Conservation (phyloP, 495 filamentous ascomycete species). For the Collariella sp. region DNA sequence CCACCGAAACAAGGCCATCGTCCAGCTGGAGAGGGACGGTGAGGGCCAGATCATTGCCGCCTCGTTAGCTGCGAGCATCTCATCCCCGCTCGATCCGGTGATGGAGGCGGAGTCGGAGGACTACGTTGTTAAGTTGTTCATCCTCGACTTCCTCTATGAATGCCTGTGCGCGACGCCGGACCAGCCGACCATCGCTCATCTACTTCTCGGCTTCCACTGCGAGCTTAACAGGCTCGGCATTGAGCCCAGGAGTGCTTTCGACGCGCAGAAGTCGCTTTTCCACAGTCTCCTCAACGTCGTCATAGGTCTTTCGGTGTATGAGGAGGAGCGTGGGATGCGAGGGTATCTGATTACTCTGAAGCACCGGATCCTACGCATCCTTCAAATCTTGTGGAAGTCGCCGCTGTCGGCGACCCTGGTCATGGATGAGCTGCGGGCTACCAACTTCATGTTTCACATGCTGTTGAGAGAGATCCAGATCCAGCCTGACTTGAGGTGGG, state of each 20-base stretch:
- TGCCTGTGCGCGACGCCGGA: conserved; percentile 62
- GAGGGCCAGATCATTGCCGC: conserved; percentile 61
- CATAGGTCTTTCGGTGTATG: conserved; percentile 50
- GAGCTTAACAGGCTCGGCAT: conserved; percentile 56
- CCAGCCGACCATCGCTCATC: conserved; percentile 74
- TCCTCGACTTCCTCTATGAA: conserved; percentile 73
- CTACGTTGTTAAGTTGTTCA: conserved; percentile 66
- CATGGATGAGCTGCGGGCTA: conserved; percentile 65
- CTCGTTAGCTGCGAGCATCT: conserved; percentile 57
- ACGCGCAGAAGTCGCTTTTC: conserved; percentile 62
- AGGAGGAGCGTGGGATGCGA: conserved; percentile 50
- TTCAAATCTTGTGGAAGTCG: conserved; percentile 75
- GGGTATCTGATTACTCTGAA: conserved; percentile 69
- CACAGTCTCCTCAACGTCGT: conserved; percentile 65
- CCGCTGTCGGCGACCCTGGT: conserved; percentile 67
- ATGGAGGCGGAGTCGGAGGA: conserved; percentile 52
- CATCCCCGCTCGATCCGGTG: conserved; percentile 53
- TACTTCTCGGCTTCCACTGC: conserved; percentile 81
- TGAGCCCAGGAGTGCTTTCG: conserved; percentile 54
- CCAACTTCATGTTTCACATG: conserved; percentile 63
- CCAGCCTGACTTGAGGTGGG: conserved; percentile 57
- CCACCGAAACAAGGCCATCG: conserved; percentile 69
- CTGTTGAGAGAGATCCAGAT: conserved; percentile 58
- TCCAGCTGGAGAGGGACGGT: conserved; percentile 61
- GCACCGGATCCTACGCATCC: conserved; percentile 63